Base-by-base conservation (phyloP, 768 basidiomycete genomes). In the Mycena latifolia region DNA sequence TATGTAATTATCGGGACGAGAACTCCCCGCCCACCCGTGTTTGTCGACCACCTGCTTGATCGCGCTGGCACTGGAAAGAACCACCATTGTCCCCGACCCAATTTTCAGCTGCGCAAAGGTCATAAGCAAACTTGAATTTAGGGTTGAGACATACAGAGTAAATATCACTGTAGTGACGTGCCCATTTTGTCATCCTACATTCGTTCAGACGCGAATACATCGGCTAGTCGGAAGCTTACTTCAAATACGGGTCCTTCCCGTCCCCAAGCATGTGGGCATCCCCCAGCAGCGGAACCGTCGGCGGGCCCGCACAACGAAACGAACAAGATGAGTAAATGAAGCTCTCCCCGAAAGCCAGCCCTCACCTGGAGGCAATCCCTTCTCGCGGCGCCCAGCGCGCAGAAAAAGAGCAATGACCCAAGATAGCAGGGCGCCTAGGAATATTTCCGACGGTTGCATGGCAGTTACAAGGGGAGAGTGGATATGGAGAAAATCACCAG, bases 1-100 rank as follows among this genome's bases (percentile, higher is more conserved):
- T 3, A 57, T 48, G 31, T 57, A 48, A 20, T 57, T 57, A 1
- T 8, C 29, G 2, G 58, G 39, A 27, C 58, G 56, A n/a, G 58
- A 50, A 39, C 56, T 57, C n/a, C 29, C 56, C 12, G 24, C 45
- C 56, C 56, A 48, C 11, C 56, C 56, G n/a, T n/a, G n/a, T n/a
- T n/a, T n/a, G n/a, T n/a, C n/a, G n/a, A n/a, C n/a, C n/a, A n/a
- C n/a, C n/a, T n/a, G n/a, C n/a, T n/a, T n/a, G n/a, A n/a, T n/a
- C 5, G 56, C 56, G 14, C 45, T 20, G 3, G 56, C 20, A 18
- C 56, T 48, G 0, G 56, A 57, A 31, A 57, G 56, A 18, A 57
- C 56, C 15, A 57, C 18, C 56, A 47, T 57, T 28, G 56, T 57
- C 18, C 22, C 15, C 9, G 56, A 47, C 5, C 29, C 45, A 20